Evolutionary conservation across 495 filamentous ascomycete genomes (phyloP).

Genomic region (Aspergillus diversus): DNA sequence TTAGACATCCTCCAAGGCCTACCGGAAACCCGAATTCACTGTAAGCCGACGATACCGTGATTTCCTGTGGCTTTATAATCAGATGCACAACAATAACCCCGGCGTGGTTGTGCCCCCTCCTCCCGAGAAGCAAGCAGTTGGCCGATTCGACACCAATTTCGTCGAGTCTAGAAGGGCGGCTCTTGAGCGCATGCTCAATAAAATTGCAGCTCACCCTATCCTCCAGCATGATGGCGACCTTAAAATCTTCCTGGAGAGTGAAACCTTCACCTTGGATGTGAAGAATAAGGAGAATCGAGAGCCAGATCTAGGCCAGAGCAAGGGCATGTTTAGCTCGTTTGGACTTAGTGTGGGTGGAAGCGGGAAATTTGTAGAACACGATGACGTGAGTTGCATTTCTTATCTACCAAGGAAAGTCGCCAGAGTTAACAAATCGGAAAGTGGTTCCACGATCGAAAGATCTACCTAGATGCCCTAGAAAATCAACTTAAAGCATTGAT

Average conservation of each 20-base stretch:
- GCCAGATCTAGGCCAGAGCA: slow-evolving; percentile 82
- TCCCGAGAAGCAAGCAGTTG: slow-evolving; percentile 96
- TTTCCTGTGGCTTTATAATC: slow-evolving; percentile 96
- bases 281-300: slow-evolving; percentile 97
- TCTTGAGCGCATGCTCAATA: slow-evolving; percentile 95
- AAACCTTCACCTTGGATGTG: slow-evolving; percentile 91
- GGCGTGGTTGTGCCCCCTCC: slow-evolving; percentile 95
- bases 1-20: slow-evolving; percentile 94
- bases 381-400: slow-evolving; percentile 71
- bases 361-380: slow-evolving; percentile 93
- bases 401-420: neutral
- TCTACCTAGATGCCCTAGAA: slow-evolving; percentile 94
- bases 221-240: slow-evolving; percentile 92
- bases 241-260: slow-evolving; percentile 95
- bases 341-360: slow-evolving; percentile 74
- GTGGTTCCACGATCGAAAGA: slow-evolving; percentile 97
- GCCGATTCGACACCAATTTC: slow-evolving; percentile 95
- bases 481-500: slow-evolving; percentile 91
- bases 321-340: slow-evolving; percentile 86
- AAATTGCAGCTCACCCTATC: slow-evolving; percentile 85
- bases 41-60: slow-evolving; percentile 94
- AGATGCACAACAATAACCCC: slow-evolving; percentile 89
- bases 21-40: slow-evolving; percentile 84
- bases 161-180: slow-evolving; percentile 90
- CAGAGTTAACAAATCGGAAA: slow-evolving; percentile 31